Evolutionary conservation across 2,329 filamentous ascomycete species (phyloP).

Genomic region (Stemphylium beticola): DNA sequence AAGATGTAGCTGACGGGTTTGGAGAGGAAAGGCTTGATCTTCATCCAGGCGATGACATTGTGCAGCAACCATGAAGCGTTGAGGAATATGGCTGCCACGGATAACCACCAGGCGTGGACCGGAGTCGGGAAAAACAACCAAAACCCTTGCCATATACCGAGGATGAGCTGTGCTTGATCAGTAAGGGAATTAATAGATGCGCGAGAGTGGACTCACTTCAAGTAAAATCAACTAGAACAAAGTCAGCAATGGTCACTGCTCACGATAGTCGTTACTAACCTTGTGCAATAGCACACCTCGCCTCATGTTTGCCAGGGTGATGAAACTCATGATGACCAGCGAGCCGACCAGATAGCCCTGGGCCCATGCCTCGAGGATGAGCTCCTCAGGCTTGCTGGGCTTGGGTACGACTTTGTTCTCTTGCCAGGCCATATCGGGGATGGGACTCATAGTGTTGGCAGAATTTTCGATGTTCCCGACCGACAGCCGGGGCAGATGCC

Average conservation of each 20-base stretch:
- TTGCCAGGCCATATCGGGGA: conserved; percentile 16
- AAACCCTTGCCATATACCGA: conserved; percentile 64
- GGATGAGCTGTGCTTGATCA: conserved; percentile 54
- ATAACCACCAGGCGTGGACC: conserved; percentile 69
- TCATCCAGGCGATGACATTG: conserved; percentile 72
- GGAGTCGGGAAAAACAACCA: conserved; percentile 65
- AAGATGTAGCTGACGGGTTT: conserved; percentile 60
- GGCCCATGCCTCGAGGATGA: conserved; percentile 50
- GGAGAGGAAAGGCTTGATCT: conserved; percentile 66
- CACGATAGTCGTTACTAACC: conserved; percentile 24
- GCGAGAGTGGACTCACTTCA: conserved; percentile 27
- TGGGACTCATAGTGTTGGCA: conserved; percentile 28
- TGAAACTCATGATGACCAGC: conserved; percentile 56
- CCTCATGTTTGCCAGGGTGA: conserved; percentile 58
- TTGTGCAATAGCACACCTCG: conserved; percentile 56
- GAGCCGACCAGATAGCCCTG: conserved; percentile 51
- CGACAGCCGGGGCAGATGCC: conserved; percentile 18
- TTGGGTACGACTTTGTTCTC: conserved; percentile 33
- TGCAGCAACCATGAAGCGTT: conserved; percentile 69
- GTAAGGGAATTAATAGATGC: neutral
- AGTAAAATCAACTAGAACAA: conserved; percentile 53
- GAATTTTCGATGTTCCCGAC: conserved; percentile 20
- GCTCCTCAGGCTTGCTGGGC: conserved; percentile 39
- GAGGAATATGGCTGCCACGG: conserved; percentile 64
- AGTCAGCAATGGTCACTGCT: conserved; percentile 20